Conservation (phyloP, 2,329 filamentous ascomycete species). For the Aphanocladium album region DNA sequence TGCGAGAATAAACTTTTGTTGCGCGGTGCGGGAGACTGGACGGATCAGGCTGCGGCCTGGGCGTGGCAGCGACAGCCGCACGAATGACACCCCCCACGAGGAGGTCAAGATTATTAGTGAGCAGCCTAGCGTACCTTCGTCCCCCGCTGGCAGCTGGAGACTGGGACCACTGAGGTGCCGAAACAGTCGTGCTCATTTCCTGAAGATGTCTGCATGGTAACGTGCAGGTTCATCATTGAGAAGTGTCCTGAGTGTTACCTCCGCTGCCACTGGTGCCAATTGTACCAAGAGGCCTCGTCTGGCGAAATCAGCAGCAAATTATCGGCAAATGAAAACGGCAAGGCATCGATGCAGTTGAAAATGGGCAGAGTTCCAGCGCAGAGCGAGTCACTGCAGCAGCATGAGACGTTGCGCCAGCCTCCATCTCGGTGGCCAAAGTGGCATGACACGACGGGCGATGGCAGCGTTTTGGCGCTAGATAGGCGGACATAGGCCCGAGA, state of each 20-base stretch:
- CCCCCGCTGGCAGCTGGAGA: not conserved
- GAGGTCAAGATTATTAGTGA: not conserved
- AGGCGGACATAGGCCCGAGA: not conserved
- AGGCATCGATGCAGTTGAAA: not conserved
- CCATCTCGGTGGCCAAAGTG: not conserved
- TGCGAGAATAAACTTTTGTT: constrained; percentile 6
- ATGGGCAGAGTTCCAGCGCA: not conserved
- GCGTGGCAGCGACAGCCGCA: not conserved
- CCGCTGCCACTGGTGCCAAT: not conserved
- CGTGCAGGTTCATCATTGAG: no score
- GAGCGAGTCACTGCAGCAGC: not conserved
- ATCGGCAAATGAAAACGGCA: not conserved
- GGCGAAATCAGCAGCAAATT: not conserved
- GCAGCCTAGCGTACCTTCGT: not conserved
- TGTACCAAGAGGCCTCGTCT: not conserved
- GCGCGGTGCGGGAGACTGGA: not conserved
- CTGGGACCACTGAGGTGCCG: not conserved
- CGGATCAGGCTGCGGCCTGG: not conserved
- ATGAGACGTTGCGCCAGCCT: not conserved
- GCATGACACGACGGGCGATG: not conserved
- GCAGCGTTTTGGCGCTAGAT: not conserved
- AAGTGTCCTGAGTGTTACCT: no score
- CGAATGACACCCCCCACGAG: constrained; percentile 2
- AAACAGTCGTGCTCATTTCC: constrained; percentile 5
- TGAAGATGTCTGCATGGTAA: not conserved